These are phyloP conservation scores for Candida oleophila DNA, from an alignment of 805 yeast genomes.

Conservation along the genomic window DNA sequence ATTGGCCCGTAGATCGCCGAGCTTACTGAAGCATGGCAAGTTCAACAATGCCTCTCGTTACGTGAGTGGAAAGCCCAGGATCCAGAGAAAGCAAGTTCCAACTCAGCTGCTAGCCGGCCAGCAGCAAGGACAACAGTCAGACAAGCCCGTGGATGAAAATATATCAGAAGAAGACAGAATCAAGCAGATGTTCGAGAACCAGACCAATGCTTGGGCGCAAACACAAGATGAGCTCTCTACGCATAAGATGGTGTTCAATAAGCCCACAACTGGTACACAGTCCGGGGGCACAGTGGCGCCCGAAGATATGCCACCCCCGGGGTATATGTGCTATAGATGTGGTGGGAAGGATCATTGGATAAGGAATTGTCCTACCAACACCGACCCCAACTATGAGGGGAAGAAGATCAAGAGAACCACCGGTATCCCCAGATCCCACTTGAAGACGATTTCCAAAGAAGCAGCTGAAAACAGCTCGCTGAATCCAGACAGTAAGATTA, in stretches of 20 bases:
- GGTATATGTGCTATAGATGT: slow-evolving; percentile 94
- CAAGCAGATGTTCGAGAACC: slow-evolving; percentile 87
- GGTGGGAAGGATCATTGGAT: slow-evolving; percentile 95
- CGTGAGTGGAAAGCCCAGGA: slow-evolving; percentile 67
- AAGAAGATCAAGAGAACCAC: slow-evolving; percentile 88
- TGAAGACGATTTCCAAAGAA: slow-evolving; percentile 83
- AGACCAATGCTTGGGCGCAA: slow-evolving; percentile 91
- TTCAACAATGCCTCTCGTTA: slow-evolving; percentile 65
- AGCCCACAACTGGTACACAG: slow-evolving; percentile 27
- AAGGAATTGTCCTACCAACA: slow-evolving; percentile 90
- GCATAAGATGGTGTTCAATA: slow-evolving; percentile 72
- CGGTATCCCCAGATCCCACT: slow-evolving; percentile 93
- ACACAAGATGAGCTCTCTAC: slow-evolving; percentile 89
- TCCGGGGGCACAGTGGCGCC: slow-evolving; percentile 29
- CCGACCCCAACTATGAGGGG: slow-evolving; percentile 92
- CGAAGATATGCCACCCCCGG: slow-evolving; percentile 90
- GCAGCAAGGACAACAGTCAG: slow-evolving; percentile 22
- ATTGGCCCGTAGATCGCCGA: slow-evolving; percentile 76
- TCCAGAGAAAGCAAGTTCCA: slow-evolving; percentile 25
- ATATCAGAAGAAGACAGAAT: slow-evolving; percentile 84
- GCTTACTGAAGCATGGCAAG: slow-evolving; percentile 40
- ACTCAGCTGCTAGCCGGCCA: slow-evolving; percentile 23
- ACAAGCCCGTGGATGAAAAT: slow-evolving; percentile 37
- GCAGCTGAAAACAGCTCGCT: slow-evolving; percentile 52
- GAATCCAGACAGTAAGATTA: slow-evolving; percentile 21